These are phyloP conservation scores for Neurospora terricola DNA, from an alignment of 495 filamentous ascomycete genomes.

Conservation along the genomic window DNA sequence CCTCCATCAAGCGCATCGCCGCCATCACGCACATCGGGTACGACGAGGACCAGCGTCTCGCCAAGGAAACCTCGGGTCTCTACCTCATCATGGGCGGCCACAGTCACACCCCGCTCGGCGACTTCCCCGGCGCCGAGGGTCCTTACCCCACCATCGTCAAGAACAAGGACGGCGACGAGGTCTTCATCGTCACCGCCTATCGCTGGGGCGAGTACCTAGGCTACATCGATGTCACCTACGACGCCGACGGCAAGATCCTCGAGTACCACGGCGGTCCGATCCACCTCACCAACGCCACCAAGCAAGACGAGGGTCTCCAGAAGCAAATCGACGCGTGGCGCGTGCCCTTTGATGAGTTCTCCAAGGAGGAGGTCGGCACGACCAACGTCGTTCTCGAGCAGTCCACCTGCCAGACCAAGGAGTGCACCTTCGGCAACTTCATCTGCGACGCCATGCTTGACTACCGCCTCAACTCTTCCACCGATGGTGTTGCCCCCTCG, in stretches of 20 bases:
- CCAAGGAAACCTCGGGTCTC: constrained; percentile 38
- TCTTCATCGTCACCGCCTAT: constrained; percentile 50
- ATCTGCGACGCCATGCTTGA: constrained; percentile 43
- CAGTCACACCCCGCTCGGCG: constrained; percentile 47
- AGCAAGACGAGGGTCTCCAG: constrained; percentile 41
- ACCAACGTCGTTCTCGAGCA: constrained; percentile 40
- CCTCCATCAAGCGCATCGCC: constrained; percentile 43
- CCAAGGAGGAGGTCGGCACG: constrained; percentile 35
- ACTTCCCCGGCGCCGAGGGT: constrained; percentile 37
- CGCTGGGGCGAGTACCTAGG: constrained; percentile 53
- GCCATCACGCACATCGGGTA: constrained; percentile 53
- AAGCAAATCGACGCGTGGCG: constrained; percentile 41
- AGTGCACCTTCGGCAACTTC: constrained; percentile 45
- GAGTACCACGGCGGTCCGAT: constrained; percentile 47
- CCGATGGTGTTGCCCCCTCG: constrained; percentile 18
- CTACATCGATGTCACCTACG: constrained; percentile 48
- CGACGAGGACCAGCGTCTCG: constrained; percentile 44
- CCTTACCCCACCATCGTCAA: constrained; percentile 46
- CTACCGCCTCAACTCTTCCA: constrained; percentile 33
- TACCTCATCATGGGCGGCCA: constrained; percentile 51
- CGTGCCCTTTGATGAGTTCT: constrained; percentile 40
- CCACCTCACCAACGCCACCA: constrained; percentile 43
- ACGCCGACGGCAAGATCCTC: constrained; percentile 40
- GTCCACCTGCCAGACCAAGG: constrained; percentile 36
- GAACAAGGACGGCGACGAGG: constrained; percentile 48